phyloP scores from a whole-genome alignment of 306 rosid species.

The Lathyrus aphaca region DNA sequence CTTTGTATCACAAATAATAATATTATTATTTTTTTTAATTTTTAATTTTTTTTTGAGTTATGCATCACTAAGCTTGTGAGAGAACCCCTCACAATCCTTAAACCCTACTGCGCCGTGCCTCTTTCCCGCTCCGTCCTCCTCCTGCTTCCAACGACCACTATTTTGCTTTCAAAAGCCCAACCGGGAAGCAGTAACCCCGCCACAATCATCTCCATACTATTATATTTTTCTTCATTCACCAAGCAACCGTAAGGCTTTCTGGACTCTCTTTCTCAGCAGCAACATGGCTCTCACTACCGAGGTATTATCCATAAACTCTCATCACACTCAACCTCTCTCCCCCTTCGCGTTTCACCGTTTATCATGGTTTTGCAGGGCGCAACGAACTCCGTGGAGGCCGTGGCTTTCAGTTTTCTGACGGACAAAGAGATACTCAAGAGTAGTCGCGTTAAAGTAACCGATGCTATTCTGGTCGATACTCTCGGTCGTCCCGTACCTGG shows the following conservation, averaged over 20 bases:
- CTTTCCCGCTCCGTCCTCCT: neutral
- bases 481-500: conserved; percentile 53
- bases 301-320: neutral
- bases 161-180: neutral
- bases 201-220: neutral
- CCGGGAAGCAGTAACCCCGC: neutral
- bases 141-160: too few species aligned
- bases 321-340: neutral
- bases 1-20: too few species aligned
- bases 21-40: too few species aligned
- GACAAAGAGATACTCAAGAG: conserved; percentile 57
- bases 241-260: neutral
- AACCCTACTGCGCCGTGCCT: neutral
- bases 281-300: neutral
- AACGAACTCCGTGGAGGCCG: conserved; percentile 58
- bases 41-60: too few species aligned
- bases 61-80: too few species aligned
- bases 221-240: neutral
- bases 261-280: neutral
- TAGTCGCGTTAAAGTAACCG: conserved; percentile 60
- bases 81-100: neutral
- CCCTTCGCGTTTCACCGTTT: neutral
- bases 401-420: conserved; percentile 68
- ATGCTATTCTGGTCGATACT: conserved; percentile 43
- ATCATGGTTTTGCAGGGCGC: conserved; percentile 52